A percentile compares a stretch with the other conserved stretches of the same genome.
These are phyloP conservation scores for Irpex sp. DNA, from an alignment of 1,284 basidiomycete species.

Conservation along the genomic window DNA sequence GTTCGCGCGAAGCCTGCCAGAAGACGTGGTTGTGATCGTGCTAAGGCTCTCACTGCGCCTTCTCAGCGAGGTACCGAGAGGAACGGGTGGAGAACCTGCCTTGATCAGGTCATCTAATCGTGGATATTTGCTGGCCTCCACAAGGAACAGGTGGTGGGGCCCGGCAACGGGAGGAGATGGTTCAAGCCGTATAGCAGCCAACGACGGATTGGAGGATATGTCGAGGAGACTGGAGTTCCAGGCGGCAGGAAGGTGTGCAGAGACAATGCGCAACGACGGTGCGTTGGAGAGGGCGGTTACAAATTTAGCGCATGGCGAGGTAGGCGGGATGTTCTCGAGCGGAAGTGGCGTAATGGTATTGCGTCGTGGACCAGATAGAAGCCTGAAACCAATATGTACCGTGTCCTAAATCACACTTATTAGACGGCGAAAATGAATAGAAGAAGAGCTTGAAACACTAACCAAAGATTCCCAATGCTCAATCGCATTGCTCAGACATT, in stretches of 20 bases:
- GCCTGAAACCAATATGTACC: conserved; percentile 43
- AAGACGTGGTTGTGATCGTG: neutral
- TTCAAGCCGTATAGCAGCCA: conserved; percentile 22
- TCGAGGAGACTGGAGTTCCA: conserved; percentile 29
- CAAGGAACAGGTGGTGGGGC: conserved; percentile 25
- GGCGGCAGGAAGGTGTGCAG: conserved; percentile 24
- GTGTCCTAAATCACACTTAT: conserved; percentile 32
- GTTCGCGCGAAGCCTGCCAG: conserved; percentile 6
- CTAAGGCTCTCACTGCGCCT: neutral
- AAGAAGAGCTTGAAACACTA: conserved; percentile 21
- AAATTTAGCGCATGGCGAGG: conserved; percentile 17
- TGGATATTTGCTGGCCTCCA: conserved; percentile 24
- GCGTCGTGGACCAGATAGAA: conserved; percentile 8
- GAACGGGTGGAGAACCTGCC: conserved; percentile 18
- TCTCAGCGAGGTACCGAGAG: neutral
- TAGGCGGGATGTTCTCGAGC: conserved; percentile 26
- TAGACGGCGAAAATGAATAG: neutral
- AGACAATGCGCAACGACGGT: conserved; percentile 23
- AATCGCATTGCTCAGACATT: conserved; percentile 41
- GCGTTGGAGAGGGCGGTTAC: conserved; percentile 22
- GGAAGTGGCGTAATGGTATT: conserved; percentile 14
- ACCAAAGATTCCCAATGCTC: conserved; percentile 42
- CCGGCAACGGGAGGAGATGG: conserved; percentile 22
- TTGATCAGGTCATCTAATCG: conserved; percentile 27
- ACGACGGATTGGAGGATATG: conserved; percentile 25